phyloP scores from a whole-genome alignment of 371 early-diverging fungal species.

The Apophysomyces elegans region DNA sequence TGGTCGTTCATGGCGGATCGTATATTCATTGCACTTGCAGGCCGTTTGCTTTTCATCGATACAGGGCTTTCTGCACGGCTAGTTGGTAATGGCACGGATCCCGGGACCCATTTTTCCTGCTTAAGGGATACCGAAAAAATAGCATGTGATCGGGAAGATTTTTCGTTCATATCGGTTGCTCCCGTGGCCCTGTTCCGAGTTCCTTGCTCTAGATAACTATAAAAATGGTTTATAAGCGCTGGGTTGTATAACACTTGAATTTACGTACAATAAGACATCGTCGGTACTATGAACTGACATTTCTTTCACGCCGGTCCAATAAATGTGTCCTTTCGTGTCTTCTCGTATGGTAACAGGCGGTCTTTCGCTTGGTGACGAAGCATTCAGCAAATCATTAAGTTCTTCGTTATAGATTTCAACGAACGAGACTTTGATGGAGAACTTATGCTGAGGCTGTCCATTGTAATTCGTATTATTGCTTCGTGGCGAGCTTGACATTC shows the following conservation, averaged over 20 bases:
- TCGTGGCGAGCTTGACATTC: neutral
- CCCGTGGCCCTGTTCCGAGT: slow-evolving; percentile 89
- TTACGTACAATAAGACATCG: slow-evolving; percentile 71
- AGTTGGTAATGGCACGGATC: slow-evolving; percentile 49
- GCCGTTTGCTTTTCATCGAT: slow-evolving; percentile 27
- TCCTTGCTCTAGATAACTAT: slow-evolving; percentile 74
- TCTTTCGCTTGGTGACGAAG: slow-evolving; percentile 53
- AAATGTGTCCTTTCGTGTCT: slow-evolving; percentile 90
- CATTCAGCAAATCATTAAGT: slow-evolving; percentile 80
- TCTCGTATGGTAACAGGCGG: slow-evolving; percentile 88
- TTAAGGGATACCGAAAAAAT: slow-evolving; percentile 91
- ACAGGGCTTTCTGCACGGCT: slow-evolving; percentile 38
- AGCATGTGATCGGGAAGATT: slow-evolving; percentile 97
- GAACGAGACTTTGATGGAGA: slow-evolving; percentile 68
- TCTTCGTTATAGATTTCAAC: slow-evolving; percentile 99
- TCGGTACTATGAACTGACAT: slow-evolving; percentile 72
- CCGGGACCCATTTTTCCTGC: slow-evolving; percentile 63
- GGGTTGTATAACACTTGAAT: neutral
- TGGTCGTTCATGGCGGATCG: slow-evolving; percentile 6
- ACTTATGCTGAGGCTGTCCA: slow-evolving; percentile 24
- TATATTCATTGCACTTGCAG: slow-evolving; percentile 10
- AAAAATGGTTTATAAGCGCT: neutral
- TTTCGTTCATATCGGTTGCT: slow-evolving; percentile 97
- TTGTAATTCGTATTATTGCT: no score
- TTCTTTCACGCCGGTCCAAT: slow-evolving; percentile 90